phyloP scores from a whole-genome alignment of 228 moss, liverwort and hornwort genomes.

The Sphagnum magellanicum region DNA sequence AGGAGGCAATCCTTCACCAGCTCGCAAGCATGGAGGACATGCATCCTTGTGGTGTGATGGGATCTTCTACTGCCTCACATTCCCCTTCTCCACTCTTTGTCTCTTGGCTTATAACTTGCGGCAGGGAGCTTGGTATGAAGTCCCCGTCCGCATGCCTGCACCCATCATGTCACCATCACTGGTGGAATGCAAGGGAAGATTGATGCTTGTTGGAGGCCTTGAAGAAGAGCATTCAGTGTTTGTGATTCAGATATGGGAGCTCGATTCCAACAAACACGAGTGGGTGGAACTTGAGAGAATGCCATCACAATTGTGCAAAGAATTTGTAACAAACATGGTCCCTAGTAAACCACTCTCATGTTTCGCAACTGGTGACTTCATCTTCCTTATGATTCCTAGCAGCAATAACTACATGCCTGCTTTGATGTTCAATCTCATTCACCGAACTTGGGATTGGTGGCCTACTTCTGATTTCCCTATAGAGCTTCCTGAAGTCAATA shows the following conservation, averaged over 20 bases:
- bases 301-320: constrained; percentile 27
- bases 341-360: constrained; percentile 30
- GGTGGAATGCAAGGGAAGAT: constrained; percentile 32
- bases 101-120: constrained; percentile 49
- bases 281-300: constrained; percentile 65
- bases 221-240: constrained; percentile 28
- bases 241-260: constrained; percentile 59
- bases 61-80: constrained; percentile 67
- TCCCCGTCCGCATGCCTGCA: constrained; percentile 55
- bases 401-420: constrained; percentile 19
- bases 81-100: constrained; percentile 37
- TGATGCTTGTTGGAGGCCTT: constrained; percentile 49
- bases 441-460: constrained; percentile 34
- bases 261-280: constrained; percentile 19
- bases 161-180: constrained; percentile 56
- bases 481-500: constrained; percentile 26
- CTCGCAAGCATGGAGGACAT: constrained; percentile 43
- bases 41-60: constrained; percentile 46
- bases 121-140: constrained; percentile 40
- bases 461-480: constrained; percentile 22
- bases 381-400: constrained; percentile 30
- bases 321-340: constrained; percentile 26
- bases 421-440: constrained; percentile 13
- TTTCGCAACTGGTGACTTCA: constrained; percentile 20
- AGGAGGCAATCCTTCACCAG: constrained; percentile 24